Base-by-base conservation (phyloP, 2,329 filamentous ascomycete genomes). In the Pseudopyrenochaeta lycopersici region DNA sequence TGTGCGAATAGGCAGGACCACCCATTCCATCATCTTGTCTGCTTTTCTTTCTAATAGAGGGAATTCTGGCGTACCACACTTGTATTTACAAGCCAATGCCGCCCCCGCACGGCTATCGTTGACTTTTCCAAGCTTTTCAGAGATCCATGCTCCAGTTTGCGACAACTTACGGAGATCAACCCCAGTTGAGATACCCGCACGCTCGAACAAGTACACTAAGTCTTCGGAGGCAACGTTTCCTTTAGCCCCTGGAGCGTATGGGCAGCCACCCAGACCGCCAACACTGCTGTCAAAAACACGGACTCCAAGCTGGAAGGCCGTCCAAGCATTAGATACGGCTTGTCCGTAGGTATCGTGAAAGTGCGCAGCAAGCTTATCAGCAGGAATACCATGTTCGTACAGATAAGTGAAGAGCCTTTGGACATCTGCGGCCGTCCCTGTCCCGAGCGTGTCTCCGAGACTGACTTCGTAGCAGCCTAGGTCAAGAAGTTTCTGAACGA, bases 381-480 rank as follows among this genome's bases (percentile, higher is more conserved):
- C 49, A 6, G 62, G 58, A 18, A 69, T 49, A 6, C 36, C 60
- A 21, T 71, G 59, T 2, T 60, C 39, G 0, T 65, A 49, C 3
- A 80, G 64, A 39, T 74, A 72, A 3, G 53, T 45, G 7, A 80
- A 42, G 2, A 80, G 60, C 5, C 50, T 57, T 17, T 60, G 65
- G 1, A 76, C 73, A 17, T 72, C 65, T 11, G 52, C 29, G 4
- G 67, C 48, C 6, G 54, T 63, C 3, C 62, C 67, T 1, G 63
- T 56, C 4, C 67, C 67, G 23, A 67, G 48, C 2, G 66, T 71
- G 36, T 71, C 67, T 7, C 67, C 67, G 1, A 71, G 54, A 29
- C 62, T 57, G 32, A 71, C 54, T 52, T 71, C 64, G 49, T 66
- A 69, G 41, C 67, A 71, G 20, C 63, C 64, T 63, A 68, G 64